These are phyloP conservation scores for Penicillium polonicum DNA, from an alignment of 2,329 filamentous ascomycete genomes.

Conservation along the genomic window DNA sequence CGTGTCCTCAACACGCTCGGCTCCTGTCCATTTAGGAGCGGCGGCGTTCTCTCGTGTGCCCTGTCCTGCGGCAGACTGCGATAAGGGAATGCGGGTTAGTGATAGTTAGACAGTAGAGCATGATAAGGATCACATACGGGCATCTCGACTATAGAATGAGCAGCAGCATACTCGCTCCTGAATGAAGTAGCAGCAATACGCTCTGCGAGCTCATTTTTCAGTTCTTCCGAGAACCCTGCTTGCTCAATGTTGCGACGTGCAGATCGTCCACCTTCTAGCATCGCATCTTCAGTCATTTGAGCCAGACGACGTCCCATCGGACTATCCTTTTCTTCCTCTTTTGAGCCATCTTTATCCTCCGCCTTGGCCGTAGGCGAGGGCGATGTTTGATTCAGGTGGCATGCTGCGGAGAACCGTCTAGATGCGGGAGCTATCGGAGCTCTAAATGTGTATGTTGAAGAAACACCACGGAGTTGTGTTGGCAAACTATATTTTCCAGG, in stretches of 20 bases:
- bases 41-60: slow-evolving; percentile 68
- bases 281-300: slow-evolving; percentile 60
- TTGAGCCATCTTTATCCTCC: slow-evolving; percentile 14
- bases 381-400: slow-evolving; percentile 26
- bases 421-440: slow-evolving; percentile 11
- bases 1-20: slow-evolving; percentile 70
- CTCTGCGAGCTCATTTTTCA: slow-evolving; percentile 59
- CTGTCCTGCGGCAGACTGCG: slow-evolving; percentile 59
- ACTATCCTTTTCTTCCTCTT: slow-evolving; percentile 44
- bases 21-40: slow-evolving; percentile 73
- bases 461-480: slow-evolving; percentile 16
- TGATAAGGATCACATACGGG: slow-evolving; percentile 40
- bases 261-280: slow-evolving; percentile 55
- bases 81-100: background rate
- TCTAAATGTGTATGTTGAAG: slow-evolving; percentile 15
- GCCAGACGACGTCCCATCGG: slow-evolving; percentile 59
- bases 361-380: slow-evolving; percentile 14
- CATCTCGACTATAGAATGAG: slow-evolving; percentile 55
- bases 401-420: slow-evolving; percentile 25
- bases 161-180: slow-evolving; percentile 52
- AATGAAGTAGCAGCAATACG: slow-evolving; percentile 58
- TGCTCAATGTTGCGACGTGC: slow-evolving; percentile 59
- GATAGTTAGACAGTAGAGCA: background rate
- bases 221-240: slow-evolving; percentile 61
- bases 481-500: slow-evolving; percentile 16